A percentile compares a stretch with the other conserved stretches of the same genome.
Conservation (phyloP, 768 basidiomycete species). For the Cyclocybe cylindracea region DNA sequence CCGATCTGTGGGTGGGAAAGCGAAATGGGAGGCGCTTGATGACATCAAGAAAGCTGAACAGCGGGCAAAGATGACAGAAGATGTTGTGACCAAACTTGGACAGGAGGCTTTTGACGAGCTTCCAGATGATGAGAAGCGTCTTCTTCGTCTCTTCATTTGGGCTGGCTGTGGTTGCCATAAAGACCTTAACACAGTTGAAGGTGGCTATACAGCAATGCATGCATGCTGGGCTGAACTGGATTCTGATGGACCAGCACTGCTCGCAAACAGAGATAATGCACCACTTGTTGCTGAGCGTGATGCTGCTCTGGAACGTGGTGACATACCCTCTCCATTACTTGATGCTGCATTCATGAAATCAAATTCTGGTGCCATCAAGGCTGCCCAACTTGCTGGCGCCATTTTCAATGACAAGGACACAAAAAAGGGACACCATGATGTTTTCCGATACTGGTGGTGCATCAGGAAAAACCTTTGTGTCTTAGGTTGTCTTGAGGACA, state of each 20-base stretch:
- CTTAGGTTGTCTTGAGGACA: too few relatives aligned
- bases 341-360: slow-evolving; percentile 3
- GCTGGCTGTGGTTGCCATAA: slow-evolving; percentile 31
- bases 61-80: slow-evolving; percentile 12
- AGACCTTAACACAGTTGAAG: slow-evolving; percentile 29
- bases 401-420: slow-evolving; percentile 11
- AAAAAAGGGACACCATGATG: slow-evolving; percentile 10
- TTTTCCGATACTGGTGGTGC: too few relatives aligned
- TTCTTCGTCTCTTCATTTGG: slow-evolving; percentile 28
- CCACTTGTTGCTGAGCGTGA: slow-evolving; percentile 16
- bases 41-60: slow-evolving; percentile 7
- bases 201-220: slow-evolving; percentile 21
- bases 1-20: slow-evolving; percentile 11
- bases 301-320: not conserved
- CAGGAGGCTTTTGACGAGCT: slow-evolving; percentile 13
- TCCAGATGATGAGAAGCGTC: slow-evolving; percentile 13
- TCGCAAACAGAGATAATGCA: slow-evolving; percentile 29
- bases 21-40: slow-evolving; percentile 14
- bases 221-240: slow-evolving; percentile 18
- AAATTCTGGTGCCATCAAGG: slow-evolving; percentile 5
- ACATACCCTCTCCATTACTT: slow-evolving; percentile 1
- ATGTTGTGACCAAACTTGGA: slow-evolving; percentile 9
- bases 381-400: slow-evolving; percentile 11
- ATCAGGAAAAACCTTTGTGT: too few relatives aligned
- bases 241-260: slow-evolving; percentile 19